Conservation (phyloP, 768 basidiomycete species). For the Leucocoprinus birnbaumii region DNA sequence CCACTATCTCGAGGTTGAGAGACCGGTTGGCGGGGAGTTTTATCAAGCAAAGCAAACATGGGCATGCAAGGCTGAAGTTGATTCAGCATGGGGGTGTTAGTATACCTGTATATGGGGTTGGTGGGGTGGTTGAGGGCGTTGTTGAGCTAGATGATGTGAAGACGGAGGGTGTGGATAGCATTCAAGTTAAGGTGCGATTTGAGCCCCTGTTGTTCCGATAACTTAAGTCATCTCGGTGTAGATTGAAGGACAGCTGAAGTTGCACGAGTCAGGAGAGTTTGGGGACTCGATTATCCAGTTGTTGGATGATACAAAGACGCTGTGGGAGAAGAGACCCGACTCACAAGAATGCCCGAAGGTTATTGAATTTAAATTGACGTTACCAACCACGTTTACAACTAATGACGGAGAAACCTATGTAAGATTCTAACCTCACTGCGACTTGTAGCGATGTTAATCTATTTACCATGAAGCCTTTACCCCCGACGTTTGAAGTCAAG, state of each 20-base stretch:
- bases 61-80: constrained; percentile 49
- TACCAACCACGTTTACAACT: constrained; percentile 55
- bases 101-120: constrained; percentile 58
- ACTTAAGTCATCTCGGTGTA: too few relatives aligned
- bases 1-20: constrained; percentile 42
- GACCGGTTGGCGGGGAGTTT: constrained; percentile 45
- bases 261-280: constrained; percentile 68
- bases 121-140: constrained; percentile 49
- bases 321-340: constrained; percentile 55
- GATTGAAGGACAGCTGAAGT: constrained; percentile 58
- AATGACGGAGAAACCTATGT: constrained; percentile 61
- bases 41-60: constrained; percentile 56
- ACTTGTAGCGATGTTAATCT: background rate
- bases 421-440: constrained; percentile 22
- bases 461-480: constrained; percentile 49
- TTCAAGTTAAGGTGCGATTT: constrained; percentile 58
- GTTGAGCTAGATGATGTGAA: constrained; percentile 46
- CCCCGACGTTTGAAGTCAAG: constrained; percentile 68
- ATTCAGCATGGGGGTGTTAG: constrained; percentile 45
- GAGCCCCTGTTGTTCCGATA: constrained; percentile 8
- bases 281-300: constrained; percentile 52
- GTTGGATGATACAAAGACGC: constrained; percentile 45
- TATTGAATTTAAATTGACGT: constrained; percentile 49
- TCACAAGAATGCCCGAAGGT: constrained; percentile 47
- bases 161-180: constrained; percentile 50